A percentile compares a stretch with the other conserved stretches of the same genome.
Evolutionary conservation across 257 asterid species (phyloP).

Genomic region (Solanum paucissectum): DNA sequence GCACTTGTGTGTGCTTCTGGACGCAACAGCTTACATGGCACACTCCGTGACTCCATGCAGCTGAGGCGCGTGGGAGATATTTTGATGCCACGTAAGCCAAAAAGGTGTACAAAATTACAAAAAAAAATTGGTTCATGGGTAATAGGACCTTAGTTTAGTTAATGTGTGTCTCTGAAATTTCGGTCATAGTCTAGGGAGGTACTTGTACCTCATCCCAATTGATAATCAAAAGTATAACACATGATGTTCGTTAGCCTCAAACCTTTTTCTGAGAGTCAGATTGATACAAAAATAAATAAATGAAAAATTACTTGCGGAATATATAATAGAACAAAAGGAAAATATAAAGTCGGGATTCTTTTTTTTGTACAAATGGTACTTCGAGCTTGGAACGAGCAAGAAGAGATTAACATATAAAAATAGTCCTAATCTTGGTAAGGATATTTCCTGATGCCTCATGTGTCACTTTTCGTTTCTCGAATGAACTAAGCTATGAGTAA

Average conservation of each 20-base stretch:
- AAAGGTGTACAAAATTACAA: too few relatives aligned
- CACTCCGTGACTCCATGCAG: too few relatives aligned
- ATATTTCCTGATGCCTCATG: neutral
- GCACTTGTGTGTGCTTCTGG: too few relatives aligned
- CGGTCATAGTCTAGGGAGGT: too few relatives aligned
- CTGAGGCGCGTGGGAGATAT: too few relatives aligned
- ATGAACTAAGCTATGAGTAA: neutral
- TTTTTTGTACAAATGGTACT: neutral
- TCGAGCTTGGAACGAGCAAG: neutral
- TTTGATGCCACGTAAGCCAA: too few relatives aligned
- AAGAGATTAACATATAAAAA: neutral
- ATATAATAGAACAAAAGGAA: too few relatives aligned
- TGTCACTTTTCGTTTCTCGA: neutral
- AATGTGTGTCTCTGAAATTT: fast-evolving
- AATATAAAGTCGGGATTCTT: too few relatives aligned
- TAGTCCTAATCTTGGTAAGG: neutral
- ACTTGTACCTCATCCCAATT: too few relatives aligned
- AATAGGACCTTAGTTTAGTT: too few relatives aligned
- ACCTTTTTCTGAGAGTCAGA: neutral
- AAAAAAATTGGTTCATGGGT: too few relatives aligned
- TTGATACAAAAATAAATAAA: neutral
- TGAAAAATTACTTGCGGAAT: neutral
- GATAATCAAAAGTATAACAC: neutral
- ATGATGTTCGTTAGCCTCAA: neutral
- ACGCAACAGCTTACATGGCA: too few relatives aligned